phyloP scores from a whole-genome alignment of 305 asterid genomes.

The Euphrasia arctica region DNA sequence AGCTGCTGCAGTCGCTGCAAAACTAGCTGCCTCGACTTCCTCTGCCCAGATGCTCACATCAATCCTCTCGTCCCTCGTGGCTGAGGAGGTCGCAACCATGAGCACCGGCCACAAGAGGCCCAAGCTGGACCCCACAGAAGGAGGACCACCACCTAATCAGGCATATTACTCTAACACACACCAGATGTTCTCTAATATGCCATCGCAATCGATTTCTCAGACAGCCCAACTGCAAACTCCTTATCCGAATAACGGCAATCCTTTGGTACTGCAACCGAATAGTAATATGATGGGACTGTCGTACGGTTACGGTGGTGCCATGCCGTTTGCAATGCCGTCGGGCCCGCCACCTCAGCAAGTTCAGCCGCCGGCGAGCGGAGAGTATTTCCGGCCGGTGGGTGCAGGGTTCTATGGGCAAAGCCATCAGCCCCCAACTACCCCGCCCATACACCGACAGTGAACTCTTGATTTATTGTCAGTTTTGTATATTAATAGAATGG shows the following conservation, averaged over 20 bases:
- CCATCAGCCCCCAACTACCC: slow-evolving; percentile 15
- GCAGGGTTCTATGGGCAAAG: slow-evolving; percentile 13
- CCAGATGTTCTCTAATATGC: slow-evolving; percentile 42
- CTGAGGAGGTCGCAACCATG: slow-evolving; percentile 89
- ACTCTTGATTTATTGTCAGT: not conserved
- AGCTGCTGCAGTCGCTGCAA: slow-evolving; percentile 95
- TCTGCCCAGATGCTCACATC: slow-evolving; percentile 95
- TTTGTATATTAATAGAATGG: slow-evolving; percentile 11
- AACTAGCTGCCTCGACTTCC: slow-evolving; percentile 83
- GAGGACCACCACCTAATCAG: slow-evolving; percentile 24
- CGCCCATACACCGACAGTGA: slow-evolving; percentile 15
- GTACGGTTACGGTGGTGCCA: slow-evolving; percentile 55
- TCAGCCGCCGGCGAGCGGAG: slow-evolving; percentile 54
- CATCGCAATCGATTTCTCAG: slow-evolving; percentile 43
- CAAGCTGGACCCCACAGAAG: slow-evolving; percentile 38
- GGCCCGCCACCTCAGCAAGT: slow-evolving; percentile 55
- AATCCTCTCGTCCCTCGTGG: slow-evolving; percentile 87
- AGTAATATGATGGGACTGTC: slow-evolving; percentile 59
- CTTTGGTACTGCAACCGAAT: slow-evolving; percentile 46
- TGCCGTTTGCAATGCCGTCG: slow-evolving; percentile 55
- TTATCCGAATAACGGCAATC: slow-evolving; percentile 47
- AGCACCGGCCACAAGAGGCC: slow-evolving; percentile 66
- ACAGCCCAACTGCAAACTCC: slow-evolving; percentile 53
- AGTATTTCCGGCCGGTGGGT: slow-evolving; percentile 56
- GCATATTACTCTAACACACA: slow-evolving; percentile 44